Evolutionary conservation across 1,284 basidiomycete genomes (phyloP), one percentile per base, ranked within the genome.

Genomic region (Cryptococcus depauperatus): DNA sequence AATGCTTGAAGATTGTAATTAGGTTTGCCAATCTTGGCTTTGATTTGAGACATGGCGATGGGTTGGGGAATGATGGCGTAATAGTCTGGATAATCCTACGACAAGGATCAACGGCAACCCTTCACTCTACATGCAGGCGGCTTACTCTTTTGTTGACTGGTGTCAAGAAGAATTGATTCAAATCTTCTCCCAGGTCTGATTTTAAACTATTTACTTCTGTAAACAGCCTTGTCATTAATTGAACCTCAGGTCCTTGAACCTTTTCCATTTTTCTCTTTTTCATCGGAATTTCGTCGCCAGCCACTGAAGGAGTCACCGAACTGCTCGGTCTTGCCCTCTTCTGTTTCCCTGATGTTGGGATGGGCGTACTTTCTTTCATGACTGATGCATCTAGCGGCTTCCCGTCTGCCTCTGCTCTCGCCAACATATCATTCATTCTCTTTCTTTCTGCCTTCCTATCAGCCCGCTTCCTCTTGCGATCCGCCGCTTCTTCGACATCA

Each of bases 11-110:
- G 80, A 35, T 74, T 81, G 71, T 87, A 87, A 75, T 91, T 88
- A 46, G 79, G 76, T 47, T 79, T 76, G 50, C 79, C 81, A 48
- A 84, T 79, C 26, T 85, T 83, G 62, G 90, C 90, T 50, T 85
- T 84, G 62, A 97, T 83, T 53, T 84, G 80, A 22, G 85, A 83
- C 60, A 98, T 78, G 29, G 87, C 83, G 57, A 97, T 95, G 1
- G 92, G 93, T 43, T 75, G 71, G 25, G 69, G 68, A 58, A 83
- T 82, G 56, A 81, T 69, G 37, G 80, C 74, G 66, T 90, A 91
- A 68, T 96, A 97, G 62, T 95, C 88, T 6, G 90, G 88, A 64
- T 95, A 96, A 26, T 54, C 52, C 52, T 54, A 23, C 19, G 26
- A 35, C 5, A 16, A 9, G n/a, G 5, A 23, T 23, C 21, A 16